phyloP scores from a whole-genome alignment of 2,329 filamentous ascomycete species.

The Scleromitrula shiraiana region DNA sequence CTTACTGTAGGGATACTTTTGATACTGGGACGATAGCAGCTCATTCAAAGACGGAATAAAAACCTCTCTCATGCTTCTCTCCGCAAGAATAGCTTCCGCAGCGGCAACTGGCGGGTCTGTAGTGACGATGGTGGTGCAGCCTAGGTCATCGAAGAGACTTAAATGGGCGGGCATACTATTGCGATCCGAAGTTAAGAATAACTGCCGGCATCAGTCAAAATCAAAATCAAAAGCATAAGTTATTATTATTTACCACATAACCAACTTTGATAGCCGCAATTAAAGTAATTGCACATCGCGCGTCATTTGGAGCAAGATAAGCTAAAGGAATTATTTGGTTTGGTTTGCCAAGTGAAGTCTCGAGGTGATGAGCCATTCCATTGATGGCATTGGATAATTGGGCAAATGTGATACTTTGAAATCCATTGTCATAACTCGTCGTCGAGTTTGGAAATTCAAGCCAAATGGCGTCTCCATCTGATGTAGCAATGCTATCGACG shows the following conservation, averaged over 20 bases:
- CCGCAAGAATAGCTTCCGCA: not conserved
- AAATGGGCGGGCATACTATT: slow-evolving; percentile 15
- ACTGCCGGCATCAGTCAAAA: not conserved
- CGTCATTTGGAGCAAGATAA: slow-evolving; percentile 32
- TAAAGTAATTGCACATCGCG: not conserved
- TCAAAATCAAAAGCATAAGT: not conserved
- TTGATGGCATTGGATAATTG: slow-evolving; percentile 16
- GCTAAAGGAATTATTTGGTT: slow-evolving; percentile 33
- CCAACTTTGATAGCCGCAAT: not conserved
- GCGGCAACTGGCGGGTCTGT: not conserved
- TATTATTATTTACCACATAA: not conserved
- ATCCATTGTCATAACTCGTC: slow-evolving; percentile 1
- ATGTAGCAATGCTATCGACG: not conserved
- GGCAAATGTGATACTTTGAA: slow-evolving; percentile 6
- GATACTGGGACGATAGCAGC: slow-evolving; percentile 19
- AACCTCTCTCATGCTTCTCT: slow-evolving; percentile 5
- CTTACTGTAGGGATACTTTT: slow-evolving; percentile 27
- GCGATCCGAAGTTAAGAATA: slow-evolving; percentile 13
- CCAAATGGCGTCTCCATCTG: not conserved
- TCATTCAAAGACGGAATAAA: slow-evolving; percentile 20
- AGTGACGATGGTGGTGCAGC: not conserved
- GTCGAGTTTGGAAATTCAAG: not conserved
- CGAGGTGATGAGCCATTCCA: slow-evolving; percentile 13
- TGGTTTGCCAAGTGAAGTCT: slow-evolving; percentile 2
- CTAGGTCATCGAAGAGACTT: slow-evolving; percentile 7